These are phyloP conservation scores for Hemisphaericaspora xylofermentans DNA, from an alignment of 1,139 yeast genomes.

Conservation along the genomic window DNA sequence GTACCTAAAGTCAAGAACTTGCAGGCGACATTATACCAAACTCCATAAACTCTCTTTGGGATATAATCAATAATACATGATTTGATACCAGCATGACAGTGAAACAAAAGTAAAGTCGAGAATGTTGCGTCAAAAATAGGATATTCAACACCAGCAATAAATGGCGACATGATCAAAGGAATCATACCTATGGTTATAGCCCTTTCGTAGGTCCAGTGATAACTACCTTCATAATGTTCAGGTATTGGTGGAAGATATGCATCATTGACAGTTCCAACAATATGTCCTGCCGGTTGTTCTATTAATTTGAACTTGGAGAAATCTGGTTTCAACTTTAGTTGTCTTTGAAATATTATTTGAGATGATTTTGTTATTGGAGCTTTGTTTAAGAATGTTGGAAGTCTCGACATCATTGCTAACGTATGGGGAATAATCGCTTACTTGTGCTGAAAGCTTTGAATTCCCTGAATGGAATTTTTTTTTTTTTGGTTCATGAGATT, in stretches of 20 bases:
- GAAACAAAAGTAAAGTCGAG: conserved; percentile 63
- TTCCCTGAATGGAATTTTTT: neutral
- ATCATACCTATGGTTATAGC: conserved; percentile 62
- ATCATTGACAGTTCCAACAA: conserved; percentile 78
- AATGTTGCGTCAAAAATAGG: conserved; percentile 74
- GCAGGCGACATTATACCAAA: conserved; percentile 64
- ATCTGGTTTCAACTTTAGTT: conserved; percentile 43
- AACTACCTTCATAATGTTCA: conserved; percentile 70
- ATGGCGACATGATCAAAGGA: conserved; percentile 76
- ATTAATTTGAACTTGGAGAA: conserved; percentile 36
- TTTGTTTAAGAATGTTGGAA: neutral
- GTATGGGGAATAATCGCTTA: neutral
- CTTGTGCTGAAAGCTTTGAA: neutral
- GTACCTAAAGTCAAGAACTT: conserved; percentile 70
- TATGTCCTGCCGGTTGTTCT: conserved; percentile 67
- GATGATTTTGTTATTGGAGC: neutral
- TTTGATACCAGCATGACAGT: conserved; percentile 78
- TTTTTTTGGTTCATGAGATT: neutral
- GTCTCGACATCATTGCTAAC: neutral
- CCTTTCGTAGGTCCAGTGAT: conserved; percentile 88
- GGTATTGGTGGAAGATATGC: conserved; percentile 66
- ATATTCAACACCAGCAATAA: conserved; percentile 59
- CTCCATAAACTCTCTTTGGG: conserved; percentile 79
- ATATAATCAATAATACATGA: conserved; percentile 88
- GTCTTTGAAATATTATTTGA: conserved; percentile 13